Evolutionary conservation across 164 flowering plant species (phyloP).

Genomic region (Vitis rotundifolia): DNA sequence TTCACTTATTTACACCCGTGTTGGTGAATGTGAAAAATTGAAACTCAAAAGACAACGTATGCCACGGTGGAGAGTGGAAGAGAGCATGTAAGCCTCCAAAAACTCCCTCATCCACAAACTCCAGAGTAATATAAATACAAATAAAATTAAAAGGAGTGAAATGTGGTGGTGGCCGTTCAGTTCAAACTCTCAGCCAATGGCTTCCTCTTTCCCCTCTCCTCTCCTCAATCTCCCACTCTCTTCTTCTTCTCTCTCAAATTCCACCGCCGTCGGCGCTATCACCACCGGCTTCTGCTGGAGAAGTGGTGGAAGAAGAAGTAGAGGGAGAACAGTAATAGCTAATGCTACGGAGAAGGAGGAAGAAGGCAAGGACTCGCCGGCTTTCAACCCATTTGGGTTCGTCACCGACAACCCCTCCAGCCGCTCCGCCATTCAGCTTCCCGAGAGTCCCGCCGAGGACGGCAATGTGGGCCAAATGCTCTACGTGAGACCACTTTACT

Average conservation of each 20-base stretch:
- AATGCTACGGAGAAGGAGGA: slow-evolving; percentile 20
- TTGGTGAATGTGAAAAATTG: too few relatives aligned
- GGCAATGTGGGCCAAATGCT: slow-evolving; percentile 98
- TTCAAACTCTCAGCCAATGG: slow-evolving; percentile 12
- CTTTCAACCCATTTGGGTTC: slow-evolving; percentile 88
- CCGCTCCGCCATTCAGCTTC: slow-evolving; percentile 84
- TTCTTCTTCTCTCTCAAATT: slow-evolving; percentile 8
- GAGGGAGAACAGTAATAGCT: slow-evolving; percentile 14
- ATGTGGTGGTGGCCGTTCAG: slow-evolving; percentile 2
- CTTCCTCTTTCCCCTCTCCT: slow-evolving; percentile 16
- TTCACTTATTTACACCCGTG: too few relatives aligned
- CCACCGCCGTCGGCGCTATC: background rate
- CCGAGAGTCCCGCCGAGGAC: slow-evolving; percentile 83
- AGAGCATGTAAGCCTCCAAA: too few relatives aligned
- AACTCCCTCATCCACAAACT: background rate
- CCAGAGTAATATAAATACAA: too few relatives aligned
- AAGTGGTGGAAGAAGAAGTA: background rate
- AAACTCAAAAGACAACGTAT: too few relatives aligned
- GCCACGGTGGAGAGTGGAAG: too few relatives aligned
- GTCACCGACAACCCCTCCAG: slow-evolving; percentile 96
- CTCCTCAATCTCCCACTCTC: slow-evolving; percentile 7
- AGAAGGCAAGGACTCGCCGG: slow-evolving; percentile 33
- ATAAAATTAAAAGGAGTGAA: background rate
- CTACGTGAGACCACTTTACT: slow-evolving; percentile 42
- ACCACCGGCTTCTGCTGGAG: background rate